A percentile compares a stretch with the other conserved stretches of the same genome.
These are phyloP conservation scores for Coniferiporia weirii DNA, from an alignment of 1,284 basidiomycete genomes.

Conservation along the genomic window DNA sequence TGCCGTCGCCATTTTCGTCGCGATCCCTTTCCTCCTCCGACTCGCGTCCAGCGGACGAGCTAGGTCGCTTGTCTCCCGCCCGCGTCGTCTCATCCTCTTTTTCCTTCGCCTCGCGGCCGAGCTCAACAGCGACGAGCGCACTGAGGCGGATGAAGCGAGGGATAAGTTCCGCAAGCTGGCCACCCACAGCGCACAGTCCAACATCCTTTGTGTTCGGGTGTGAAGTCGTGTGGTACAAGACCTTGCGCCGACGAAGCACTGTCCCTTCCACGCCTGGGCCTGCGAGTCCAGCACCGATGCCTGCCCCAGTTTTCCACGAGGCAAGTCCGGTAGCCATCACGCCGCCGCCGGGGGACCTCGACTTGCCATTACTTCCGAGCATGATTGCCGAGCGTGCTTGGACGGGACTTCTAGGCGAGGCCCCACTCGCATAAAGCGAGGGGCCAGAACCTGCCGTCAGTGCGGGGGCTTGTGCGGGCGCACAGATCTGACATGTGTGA, in stretches of 20 bases:
- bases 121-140: conserved; percentile 67
- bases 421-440: conserved; percentile 6
- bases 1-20: conserved; percentile 3
- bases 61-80: conserved; percentile 11
- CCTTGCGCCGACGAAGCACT: conserved; percentile 41
- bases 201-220: conserved; percentile 18
- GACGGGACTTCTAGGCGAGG: conserved; percentile 15
- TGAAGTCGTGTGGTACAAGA: conserved; percentile 14
- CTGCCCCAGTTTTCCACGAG: conserved; percentile 47
- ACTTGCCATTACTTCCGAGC: conserved; percentile 14
- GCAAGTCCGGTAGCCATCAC: conserved; percentile 55
- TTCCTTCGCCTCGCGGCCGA: conserved; percentile 52
- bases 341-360: background rate
- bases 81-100: conserved; percentile 19
- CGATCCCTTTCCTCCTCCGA: conserved; percentile 17
- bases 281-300: conserved; percentile 62
- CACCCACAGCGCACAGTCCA: conserved; percentile 15
- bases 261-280: conserved; percentile 49
- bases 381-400: conserved; percentile 13
- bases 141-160: conserved; percentile 69
- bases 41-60: conserved; percentile 12
- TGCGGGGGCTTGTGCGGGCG: conserved; percentile 43
- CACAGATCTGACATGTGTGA: conserved; percentile 67
- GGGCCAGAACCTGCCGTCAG: conserved; percentile 7
- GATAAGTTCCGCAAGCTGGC: conserved; percentile 59